phyloP scores from a whole-genome alignment of 2,329 filamentous ascomycete species.

The Fusarium pseudoanthophilum region DNA sequence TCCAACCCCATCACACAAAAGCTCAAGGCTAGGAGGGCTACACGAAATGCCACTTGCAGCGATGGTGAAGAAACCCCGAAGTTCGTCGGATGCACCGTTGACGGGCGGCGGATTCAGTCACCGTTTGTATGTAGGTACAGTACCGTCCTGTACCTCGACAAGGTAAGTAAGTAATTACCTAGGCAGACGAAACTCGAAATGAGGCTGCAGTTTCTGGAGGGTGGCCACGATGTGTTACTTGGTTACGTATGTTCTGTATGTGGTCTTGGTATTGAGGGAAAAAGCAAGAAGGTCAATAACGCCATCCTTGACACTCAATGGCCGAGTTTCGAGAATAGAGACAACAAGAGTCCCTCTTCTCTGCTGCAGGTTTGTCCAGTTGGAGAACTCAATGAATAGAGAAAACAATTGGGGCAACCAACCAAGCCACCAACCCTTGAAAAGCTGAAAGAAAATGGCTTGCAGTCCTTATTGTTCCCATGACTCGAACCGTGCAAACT shows the following conservation, averaged over 20 bases:
- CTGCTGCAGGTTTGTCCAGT: background rate
- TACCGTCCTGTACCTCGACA: background rate
- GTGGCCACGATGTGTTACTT: conserved; percentile 19
- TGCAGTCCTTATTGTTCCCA: conserved; percentile 1
- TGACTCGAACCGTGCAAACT: conserved; percentile 16
- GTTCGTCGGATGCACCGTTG: conserved; percentile 28
- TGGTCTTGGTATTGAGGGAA: conserved; percentile 12
- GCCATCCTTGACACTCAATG: background rate
- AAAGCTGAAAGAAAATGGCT: conserved; percentile 2
- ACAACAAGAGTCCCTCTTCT: background rate
- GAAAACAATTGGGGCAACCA: conserved; percentile 17
- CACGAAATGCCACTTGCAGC: conserved; percentile 29
- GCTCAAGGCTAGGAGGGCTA: background rate
- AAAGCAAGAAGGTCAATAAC: conserved; percentile 35
- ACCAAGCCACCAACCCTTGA: background rate
- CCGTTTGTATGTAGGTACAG: background rate
- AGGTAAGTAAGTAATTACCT: background rate
- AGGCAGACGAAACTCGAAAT: conserved; percentile 2
- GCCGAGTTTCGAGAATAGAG: background rate
- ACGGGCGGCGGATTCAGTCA: background rate
- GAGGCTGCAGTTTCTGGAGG: conserved; percentile 19
- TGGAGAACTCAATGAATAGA: background rate
- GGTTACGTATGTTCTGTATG: background rate
- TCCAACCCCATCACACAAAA: conserved; percentile 20
- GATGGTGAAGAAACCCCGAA: conserved; percentile 30